These are phyloP conservation scores for Pezicula rhizophila DNA, from an alignment of 2,329 filamentous ascomycete genomes.

Conservation along the genomic window DNA sequence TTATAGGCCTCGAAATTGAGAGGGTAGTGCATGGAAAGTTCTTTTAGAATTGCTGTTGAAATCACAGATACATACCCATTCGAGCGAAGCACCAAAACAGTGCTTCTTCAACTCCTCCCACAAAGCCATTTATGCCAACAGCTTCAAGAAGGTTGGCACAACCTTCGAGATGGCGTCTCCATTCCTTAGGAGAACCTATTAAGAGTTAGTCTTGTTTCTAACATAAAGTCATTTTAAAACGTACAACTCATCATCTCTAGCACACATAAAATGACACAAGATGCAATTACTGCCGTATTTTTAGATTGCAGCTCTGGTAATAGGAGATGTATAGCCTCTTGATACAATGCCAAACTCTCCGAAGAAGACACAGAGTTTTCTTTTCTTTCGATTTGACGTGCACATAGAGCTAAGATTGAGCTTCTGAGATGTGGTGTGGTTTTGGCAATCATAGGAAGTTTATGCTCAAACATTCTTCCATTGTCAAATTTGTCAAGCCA, in stretches of 20 bases:
- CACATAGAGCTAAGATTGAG: conserved; percentile 44
- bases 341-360: conserved; percentile 42
- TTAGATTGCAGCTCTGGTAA: conserved; percentile 41
- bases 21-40: too few relatives aligned
- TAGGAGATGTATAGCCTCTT: conserved; percentile 44
- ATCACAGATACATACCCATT: conserved; percentile 32
- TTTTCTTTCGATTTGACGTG: conserved; percentile 43
- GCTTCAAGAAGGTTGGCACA: conserved; percentile 45
- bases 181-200: conserved; percentile 35
- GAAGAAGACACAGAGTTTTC: conserved; percentile 32
- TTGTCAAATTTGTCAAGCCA: conserved; percentile 49
- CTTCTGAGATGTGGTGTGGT: conserved; percentile 38
- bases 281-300: conserved; percentile 43
- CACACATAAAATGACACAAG: conserved; percentile 47
- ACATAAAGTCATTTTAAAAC: conserved; percentile 1
- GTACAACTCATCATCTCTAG: conserved; percentile 47
- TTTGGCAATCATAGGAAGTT: conserved; percentile 40
- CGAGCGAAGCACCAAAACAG: conserved; percentile 50
- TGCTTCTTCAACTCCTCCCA: conserved; percentile 42
- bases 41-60: too few relatives aligned
- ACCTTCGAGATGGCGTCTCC: conserved; percentile 45
- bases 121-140: conserved; percentile 44
- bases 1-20: too few relatives aligned
- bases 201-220: neutral
- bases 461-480: conserved; percentile 40